Evolutionary conservation across 148 eudicot species (phyloP).

Genomic region (Vaccinium myrtillus): DNA sequence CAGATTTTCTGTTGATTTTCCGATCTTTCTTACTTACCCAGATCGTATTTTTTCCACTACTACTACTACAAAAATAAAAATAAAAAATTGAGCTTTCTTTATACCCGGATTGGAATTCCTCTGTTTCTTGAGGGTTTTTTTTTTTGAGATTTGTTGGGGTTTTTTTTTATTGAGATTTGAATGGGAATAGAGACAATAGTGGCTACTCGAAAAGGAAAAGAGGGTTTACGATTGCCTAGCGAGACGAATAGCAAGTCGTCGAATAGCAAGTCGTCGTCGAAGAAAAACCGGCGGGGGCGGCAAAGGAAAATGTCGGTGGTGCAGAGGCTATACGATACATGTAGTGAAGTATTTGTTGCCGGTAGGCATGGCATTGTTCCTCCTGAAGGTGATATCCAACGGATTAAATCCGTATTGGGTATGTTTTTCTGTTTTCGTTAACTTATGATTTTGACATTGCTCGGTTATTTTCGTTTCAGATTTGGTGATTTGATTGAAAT

Average conservation of each 20-base stretch:
- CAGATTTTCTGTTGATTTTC: neutral
- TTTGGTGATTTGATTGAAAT: neutral
- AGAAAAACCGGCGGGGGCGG: slow-evolving; percentile 36
- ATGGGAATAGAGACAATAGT: slow-evolving; percentile 52
- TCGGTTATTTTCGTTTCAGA: neutral
- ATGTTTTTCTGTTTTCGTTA: slow-evolving; percentile 9
- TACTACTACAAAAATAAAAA: too few species aligned
- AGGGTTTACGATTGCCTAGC: slow-evolving; percentile 17
- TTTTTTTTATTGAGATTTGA: slow-evolving; percentile 3
- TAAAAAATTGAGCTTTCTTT: neutral
- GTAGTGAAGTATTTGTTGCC: slow-evolving; percentile 62
- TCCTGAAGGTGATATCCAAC: slow-evolving; percentile 39
- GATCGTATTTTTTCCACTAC: neutral
- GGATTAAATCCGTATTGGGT: slow-evolving; percentile 65
- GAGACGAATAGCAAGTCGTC: slow-evolving; percentile 25
- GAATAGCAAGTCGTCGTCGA: slow-evolving; percentile 24
- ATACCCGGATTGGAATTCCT: neutral
- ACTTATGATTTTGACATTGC: neutral
- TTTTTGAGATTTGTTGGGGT: neutral
- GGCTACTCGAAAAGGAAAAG: slow-evolving; percentile 31
- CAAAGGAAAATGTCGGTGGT: slow-evolving; percentile 22
- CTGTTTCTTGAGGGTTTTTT: neutral
- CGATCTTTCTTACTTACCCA: neutral
- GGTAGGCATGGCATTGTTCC: slow-evolving; percentile 67
- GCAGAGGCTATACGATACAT: slow-evolving; percentile 56